phyloP scores from a whole-genome alignment of 352 stramenopile genomes.

The Pythium oligandrum region DNA sequence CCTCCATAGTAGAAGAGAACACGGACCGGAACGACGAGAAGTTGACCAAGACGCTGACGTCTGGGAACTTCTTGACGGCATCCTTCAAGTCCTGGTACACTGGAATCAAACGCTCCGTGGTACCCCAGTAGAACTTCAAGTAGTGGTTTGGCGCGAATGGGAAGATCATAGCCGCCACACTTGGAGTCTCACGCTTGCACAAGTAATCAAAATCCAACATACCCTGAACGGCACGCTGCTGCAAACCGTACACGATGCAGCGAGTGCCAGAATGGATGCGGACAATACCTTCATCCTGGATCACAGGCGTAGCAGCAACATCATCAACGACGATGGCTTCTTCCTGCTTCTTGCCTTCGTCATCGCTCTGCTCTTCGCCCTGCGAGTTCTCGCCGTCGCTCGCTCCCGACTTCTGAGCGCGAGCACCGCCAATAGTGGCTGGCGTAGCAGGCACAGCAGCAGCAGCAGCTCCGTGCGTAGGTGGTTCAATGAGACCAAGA shows the following conservation, averaged over 20 bases:
- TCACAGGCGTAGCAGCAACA: slow-evolving; percentile 20
- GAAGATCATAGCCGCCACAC: slow-evolving; percentile 93
- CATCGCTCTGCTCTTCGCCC: slow-evolving; percentile 19
- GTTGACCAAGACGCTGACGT: slow-evolving; percentile 94
- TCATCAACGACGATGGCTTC: slow-evolving; percentile 15
- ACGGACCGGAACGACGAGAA: slow-evolving; percentile 97
- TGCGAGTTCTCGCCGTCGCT: slow-evolving; percentile 1
- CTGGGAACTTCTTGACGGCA: slow-evolving; percentile 89
- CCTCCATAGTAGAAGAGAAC: slow-evolving; percentile 93
- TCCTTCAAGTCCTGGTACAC: slow-evolving; percentile 91
- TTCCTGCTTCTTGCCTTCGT: slow-evolving; percentile 24
- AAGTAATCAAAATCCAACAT: slow-evolving; percentile 99
- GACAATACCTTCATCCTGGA: slow-evolving; percentile 83
- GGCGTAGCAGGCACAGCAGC: background rate
- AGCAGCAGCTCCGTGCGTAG: slow-evolving; percentile 13
- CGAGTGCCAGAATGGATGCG: slow-evolving; percentile 85
- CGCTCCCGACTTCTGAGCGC: background rate
- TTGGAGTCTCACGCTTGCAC: slow-evolving; percentile 93
- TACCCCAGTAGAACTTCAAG: slow-evolving; percentile 97
- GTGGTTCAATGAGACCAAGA: slow-evolving; percentile 83
- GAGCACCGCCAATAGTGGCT: background rate
- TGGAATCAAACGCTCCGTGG: slow-evolving; percentile 91
- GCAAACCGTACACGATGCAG: slow-evolving; percentile 94
- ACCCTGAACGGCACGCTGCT: slow-evolving; percentile 92
- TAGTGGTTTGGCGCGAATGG: slow-evolving; percentile 96